Evolutionary conservation across 495 filamentous ascomycete genomes (phyloP).

Genomic region (Tuber microsphaerosporum): DNA sequence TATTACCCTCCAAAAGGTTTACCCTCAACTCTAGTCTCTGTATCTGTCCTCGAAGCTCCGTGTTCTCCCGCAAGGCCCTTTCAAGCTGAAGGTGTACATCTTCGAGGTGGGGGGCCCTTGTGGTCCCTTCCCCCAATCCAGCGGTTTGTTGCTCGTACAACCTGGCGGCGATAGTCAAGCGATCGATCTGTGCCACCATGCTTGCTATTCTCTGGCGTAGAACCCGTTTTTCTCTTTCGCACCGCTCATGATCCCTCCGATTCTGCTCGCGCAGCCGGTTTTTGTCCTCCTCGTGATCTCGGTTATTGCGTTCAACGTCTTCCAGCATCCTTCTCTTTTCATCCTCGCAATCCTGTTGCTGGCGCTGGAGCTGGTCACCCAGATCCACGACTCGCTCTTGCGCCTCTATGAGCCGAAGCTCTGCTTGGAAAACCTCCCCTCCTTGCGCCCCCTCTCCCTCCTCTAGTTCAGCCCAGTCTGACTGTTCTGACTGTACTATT

Average conservation of each 20-base stretch:
- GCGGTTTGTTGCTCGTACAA: background rate
- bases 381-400: background rate
- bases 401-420: background rate
- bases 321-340: background rate
- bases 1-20: background rate
- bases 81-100: background rate
- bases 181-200: background rate
- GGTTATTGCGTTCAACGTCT: background rate
- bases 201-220: constrained; percentile 1
- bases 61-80: background rate
- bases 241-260: background rate
- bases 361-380: background rate
- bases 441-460: background rate
- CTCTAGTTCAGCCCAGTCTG: background rate
- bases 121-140: background rate
- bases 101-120: background rate
- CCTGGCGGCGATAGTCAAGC: background rate
- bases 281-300: background rate
- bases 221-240: background rate
- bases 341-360: background rate
- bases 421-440: background rate
- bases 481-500: background rate
- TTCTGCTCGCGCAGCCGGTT: background rate
- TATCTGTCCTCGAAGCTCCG: background rate
- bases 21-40: background rate